Base-by-base conservation (phyloP, 192 early-diverging fungal species). In the Entomortierella lignicola region DNA sequence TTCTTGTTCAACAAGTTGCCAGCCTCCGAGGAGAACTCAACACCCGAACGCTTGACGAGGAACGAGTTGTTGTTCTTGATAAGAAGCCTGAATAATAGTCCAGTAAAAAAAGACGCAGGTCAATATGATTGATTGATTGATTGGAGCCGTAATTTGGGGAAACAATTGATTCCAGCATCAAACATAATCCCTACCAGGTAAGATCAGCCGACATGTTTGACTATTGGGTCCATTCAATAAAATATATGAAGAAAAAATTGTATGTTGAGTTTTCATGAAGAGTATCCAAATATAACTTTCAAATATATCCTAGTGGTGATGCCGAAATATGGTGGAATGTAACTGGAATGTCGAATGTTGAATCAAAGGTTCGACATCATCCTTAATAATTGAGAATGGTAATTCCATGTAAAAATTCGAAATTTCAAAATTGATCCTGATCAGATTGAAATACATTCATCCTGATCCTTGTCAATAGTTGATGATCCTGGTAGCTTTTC, bases 21-120 rank as follows among this genome's bases (percentile, higher is more conserved):
- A 59, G 86, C 81, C 83, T 95, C 94, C 30, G 89, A 71, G 64
- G 87, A 89, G 83, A 95, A 87, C 80, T 91, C 85, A 62, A 85
- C 83, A 59, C 93, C 93, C 81, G 85, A 85, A 60, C 93, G 87
- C 90, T 96, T 96, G 71, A 95, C 90, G 65, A 96, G 82, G 87
- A 89, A 96, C 65, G 91, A 89, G 83, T 87, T 89, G 79, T 85
- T 86, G 74, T 92, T 90, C 85, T 90, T 92, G 86, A 92, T 86
- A 75, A 90, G 86, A 77, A 87, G 84, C 83, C 89, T 77, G 27
- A 15, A 51, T 7, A 29, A 48, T 26, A 55, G 2, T 18, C 1
- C 34, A 2, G n/a, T n/a, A 31, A 20, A 48, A 50, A 4, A 15
- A 50, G 47, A 10, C 47, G 17, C n/a, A n/a, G n/a, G n/a, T n/a